phyloP scores from a whole-genome alignment of 768 basidiomycete genomes.

The Rhizopogon vulgaris region DNA sequence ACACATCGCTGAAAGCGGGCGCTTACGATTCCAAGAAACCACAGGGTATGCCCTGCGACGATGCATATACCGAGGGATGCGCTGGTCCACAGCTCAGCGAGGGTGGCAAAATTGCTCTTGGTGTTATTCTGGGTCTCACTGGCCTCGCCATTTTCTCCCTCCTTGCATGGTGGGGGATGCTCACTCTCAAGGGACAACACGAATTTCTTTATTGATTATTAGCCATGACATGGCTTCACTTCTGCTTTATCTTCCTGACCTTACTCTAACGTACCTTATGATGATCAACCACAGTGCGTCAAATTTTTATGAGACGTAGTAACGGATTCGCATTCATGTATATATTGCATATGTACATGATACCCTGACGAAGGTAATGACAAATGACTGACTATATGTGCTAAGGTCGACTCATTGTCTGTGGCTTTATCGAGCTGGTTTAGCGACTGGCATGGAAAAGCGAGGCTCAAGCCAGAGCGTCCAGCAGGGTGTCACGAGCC shows the following conservation, averaged over 20 bases:
- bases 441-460: no score
- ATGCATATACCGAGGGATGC: slow-evolving; percentile 53
- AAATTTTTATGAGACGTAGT: background rate
- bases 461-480: no score
- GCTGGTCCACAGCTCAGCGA: slow-evolving; percentile 46
- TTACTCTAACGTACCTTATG: background rate
- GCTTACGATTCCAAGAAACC: slow-evolving; percentile 58
- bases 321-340: background rate
- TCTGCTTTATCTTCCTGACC: background rate
- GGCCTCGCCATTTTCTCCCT: slow-evolving; percentile 50
- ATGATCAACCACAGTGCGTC: background rate
- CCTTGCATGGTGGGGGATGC: slow-evolving; percentile 28
- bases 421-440: no score
- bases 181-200: background rate
- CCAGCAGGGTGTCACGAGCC: no score
- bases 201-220: background rate
- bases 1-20: slow-evolving; percentile 62
- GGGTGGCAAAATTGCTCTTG: slow-evolving; percentile 65
- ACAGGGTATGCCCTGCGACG: slow-evolving; percentile 71
- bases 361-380: background rate
- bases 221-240: background rate
- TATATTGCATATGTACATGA: background rate
- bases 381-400: background rate
- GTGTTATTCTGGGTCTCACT: slow-evolving; percentile 54
- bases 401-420: no score